Conservation (phyloP, 163 green algal genomes). For the Chloromonas sp. region DNA sequence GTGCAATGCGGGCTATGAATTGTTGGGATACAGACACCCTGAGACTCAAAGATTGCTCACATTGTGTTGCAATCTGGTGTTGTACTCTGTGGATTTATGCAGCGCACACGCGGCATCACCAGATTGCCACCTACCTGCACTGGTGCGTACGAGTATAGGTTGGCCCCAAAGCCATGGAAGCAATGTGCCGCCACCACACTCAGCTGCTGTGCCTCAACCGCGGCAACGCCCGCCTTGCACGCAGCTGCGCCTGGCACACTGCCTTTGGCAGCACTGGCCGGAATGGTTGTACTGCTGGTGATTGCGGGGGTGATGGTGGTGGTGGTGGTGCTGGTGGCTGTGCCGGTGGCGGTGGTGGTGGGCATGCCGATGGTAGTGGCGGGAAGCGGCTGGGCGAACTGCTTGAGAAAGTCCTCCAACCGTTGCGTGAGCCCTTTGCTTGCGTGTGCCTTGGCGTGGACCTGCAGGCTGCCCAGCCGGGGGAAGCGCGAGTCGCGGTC, state of each 20-base stretch:
- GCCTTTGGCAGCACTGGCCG: neutral
- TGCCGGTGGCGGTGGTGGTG: neutral
- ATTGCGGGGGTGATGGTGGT: neutral
- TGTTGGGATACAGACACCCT: too few species aligned
- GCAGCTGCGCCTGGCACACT: neutral
- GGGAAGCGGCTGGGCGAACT: neutral
- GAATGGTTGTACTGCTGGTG: neutral
- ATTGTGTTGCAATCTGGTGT: too few species aligned
- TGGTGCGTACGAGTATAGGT: slow-evolving; percentile 46
- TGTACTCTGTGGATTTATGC: too few species aligned
- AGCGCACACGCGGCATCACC: too few species aligned
- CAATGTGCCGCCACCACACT: slow-evolving; percentile 47
- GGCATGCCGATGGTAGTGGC: neutral
- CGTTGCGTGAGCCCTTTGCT: neutral
- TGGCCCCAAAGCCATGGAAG: slow-evolving; percentile 86
- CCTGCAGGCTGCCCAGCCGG: slow-evolving; percentile 30
- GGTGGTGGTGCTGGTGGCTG: slow-evolving; percentile 10
- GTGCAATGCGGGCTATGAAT: too few species aligned
- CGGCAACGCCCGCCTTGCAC: neutral
- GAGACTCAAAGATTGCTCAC: too few species aligned
- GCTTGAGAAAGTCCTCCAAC: neutral
- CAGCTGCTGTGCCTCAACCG: neutral
- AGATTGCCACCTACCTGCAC: neutral
- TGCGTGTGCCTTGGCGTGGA: slow-evolving; percentile 54
- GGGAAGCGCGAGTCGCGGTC: slow-evolving; percentile 56